Evolutionary conservation across 2,329 filamentous ascomycete genomes (phyloP).

Genomic region (Ramularia endophylla): DNA sequence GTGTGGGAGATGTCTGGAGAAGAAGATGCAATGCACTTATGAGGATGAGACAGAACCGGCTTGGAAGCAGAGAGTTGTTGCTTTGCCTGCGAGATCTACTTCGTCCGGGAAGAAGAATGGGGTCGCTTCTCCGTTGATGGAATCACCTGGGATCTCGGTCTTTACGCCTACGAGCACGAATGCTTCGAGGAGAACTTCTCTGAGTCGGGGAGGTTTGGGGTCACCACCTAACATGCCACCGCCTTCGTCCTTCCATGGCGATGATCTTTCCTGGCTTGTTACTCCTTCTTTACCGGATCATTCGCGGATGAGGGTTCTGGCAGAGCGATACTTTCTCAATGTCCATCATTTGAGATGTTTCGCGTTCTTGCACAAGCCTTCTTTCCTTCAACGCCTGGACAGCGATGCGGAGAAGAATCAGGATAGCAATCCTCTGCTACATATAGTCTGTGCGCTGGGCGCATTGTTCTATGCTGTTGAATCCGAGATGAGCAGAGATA

Average conservation of each 20-base stretch:
- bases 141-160: slow-evolving; percentile 8
- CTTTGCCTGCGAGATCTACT: no score
- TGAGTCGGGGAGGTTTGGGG: no score
- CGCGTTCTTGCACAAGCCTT: slow-evolving; percentile 22
- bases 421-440: slow-evolving; percentile 17
- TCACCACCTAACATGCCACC: no score
- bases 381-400: slow-evolving; percentile 20
- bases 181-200: no score
- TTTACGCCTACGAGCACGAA: not conserved
- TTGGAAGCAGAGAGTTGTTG: slow-evolving; percentile 19
- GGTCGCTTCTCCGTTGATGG: slow-evolving; percentile 1
- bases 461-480: slow-evolving; percentile 21
- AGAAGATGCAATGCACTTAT: slow-evolving; percentile 16
- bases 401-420: slow-evolving; percentile 17
- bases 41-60: slow-evolving; percentile 21
- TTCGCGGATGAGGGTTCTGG: slow-evolving; percentile 13
- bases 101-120: not conserved
- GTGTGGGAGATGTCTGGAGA: slow-evolving; percentile 18
- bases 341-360: slow-evolving; percentile 22
- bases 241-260: no score
- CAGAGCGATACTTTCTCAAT: slow-evolving; percentile 21
- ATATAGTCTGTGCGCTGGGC: slow-evolving; percentile 20
- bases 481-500: slow-evolving; percentile 10
- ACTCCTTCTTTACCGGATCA: slow-evolving; percentile 15
- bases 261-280: slow-evolving; percentile 17